A percentile compares a stretch with the other conserved stretches of the same genome.
Conservation (phyloP, 441 rosid species). For the Biscutella laevigata region DNA sequence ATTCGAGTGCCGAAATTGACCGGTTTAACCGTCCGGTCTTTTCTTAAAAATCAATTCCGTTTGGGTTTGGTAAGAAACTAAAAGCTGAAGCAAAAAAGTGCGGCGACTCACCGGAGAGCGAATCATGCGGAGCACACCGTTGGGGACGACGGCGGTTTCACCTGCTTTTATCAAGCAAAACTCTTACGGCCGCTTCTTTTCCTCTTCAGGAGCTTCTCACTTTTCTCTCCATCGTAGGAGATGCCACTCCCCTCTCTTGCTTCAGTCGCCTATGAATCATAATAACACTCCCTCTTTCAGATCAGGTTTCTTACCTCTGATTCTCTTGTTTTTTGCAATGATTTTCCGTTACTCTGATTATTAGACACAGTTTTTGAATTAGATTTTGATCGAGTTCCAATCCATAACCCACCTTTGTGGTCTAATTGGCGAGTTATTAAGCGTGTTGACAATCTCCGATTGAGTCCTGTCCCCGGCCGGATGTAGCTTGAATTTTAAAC, state of each 20-base stretch:
- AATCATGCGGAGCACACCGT: conserved; percentile 65
- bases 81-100: background rate
- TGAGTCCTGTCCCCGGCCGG: no score
- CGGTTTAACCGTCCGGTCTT: conserved; percentile 21
- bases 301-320: conserved; percentile 40
- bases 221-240: conserved; percentile 26
- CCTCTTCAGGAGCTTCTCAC: conserved; percentile 18
- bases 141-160: conserved; percentile 42
- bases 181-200: conserved; percentile 14
- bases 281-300: conserved; percentile 25
- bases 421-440: no score
- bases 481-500: background rate
- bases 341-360: no score
- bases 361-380: background rate
- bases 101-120: conserved; percentile 1
- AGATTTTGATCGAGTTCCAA: background rate
- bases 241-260: conserved; percentile 17
- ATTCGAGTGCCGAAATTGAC: background rate
- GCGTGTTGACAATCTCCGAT: background rate
- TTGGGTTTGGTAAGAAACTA: background rate
- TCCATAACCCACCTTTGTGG: background rate
- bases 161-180: conserved; percentile 22
- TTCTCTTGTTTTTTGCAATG: no score
- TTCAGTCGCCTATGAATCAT: no score
- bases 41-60: background rate